Conservation (phyloP, 108 stramenopile genomes). For the Epithemia pelagica region DNA sequence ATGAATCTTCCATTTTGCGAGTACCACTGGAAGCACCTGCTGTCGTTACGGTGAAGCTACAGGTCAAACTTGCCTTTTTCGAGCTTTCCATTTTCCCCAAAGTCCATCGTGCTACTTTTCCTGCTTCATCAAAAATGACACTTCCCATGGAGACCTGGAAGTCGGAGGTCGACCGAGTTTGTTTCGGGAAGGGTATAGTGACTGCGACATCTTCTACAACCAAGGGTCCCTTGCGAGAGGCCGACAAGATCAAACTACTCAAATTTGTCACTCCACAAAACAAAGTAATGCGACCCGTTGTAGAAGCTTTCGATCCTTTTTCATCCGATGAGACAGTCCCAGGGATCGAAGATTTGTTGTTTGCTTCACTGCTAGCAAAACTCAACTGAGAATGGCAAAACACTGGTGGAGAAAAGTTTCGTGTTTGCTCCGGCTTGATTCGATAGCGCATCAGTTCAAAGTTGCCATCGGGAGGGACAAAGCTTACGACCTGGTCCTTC, state of each 20-base stretch:
- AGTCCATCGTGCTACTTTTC: conserved; percentile 92
- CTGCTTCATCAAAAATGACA: conserved; percentile 87
- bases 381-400: conserved; percentile 72
- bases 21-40: conserved; percentile 16
- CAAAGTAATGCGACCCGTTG: conserved; percentile 47
- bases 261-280: conserved; percentile 52
- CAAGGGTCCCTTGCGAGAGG: conserved; percentile 50
- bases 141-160: conserved; percentile 52
- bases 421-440: conserved; percentile 32
- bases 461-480: conserved; percentile 97
- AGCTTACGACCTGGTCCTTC: conserved; percentile 86
- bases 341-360: no score
- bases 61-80: conserved; percentile 11
- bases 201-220: conserved; percentile 91
- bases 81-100: conserved; percentile 70
- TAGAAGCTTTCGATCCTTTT: not conserved
- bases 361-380: conserved; percentile 17
- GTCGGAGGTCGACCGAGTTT: conserved; percentile 76
- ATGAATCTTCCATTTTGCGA: not conserved
- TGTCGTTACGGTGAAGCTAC: conserved; percentile 3
- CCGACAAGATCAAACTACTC: conserved; percentile 53
- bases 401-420: conserved; percentile 65
- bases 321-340: not conserved
- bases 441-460: conserved; percentile 98
- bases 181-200: conserved; percentile 91